Evolutionary conservation across 441 rosid species (phyloP).

Genomic region (Populus tomentosa): DNA sequence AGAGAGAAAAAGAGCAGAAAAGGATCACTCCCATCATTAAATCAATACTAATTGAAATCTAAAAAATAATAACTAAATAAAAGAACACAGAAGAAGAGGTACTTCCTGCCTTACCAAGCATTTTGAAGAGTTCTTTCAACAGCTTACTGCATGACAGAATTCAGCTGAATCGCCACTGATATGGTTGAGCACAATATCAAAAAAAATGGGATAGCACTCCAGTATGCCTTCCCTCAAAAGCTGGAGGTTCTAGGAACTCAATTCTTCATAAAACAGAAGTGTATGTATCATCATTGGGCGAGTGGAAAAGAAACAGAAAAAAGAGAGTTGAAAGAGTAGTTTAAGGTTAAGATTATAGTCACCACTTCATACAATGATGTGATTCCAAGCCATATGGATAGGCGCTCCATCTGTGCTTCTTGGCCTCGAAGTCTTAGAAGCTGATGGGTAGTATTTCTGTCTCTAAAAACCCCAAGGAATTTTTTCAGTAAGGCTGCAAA

Average conservation of each 20-base stretch:
- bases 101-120: constrained; percentile 60
- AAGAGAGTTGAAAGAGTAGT: not conserved
- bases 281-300: constrained; percentile 23
- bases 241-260: constrained; percentile 94
- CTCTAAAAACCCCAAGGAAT: constrained; percentile 75
- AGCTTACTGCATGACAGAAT: constrained; percentile 86
- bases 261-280: constrained; percentile 58
- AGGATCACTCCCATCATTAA: constrained; percentile 9
- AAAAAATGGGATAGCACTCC: constrained; percentile 92
- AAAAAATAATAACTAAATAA: constrained; percentile 3
- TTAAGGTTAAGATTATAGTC: constrained; percentile 25
- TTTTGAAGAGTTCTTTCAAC: constrained; percentile 89
- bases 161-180: constrained; percentile 86
- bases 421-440: constrained; percentile 62
- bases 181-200: constrained; percentile 93
- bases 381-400: constrained; percentile 91
- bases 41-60: constrained; percentile 11
- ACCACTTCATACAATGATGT: constrained; percentile 78
- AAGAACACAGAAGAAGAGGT: constrained; percentile 4
- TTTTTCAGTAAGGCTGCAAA: constrained; percentile 86
- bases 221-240: constrained; percentile 95
- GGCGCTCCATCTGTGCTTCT: constrained; percentile 69
- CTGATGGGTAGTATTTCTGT: constrained; percentile 67
- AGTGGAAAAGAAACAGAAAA: constrained; percentile 17
- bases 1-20: constrained; percentile 22